phyloP scores from a whole-genome alignment of 257 asterid species.

The Linaria vulgaris region DNA sequence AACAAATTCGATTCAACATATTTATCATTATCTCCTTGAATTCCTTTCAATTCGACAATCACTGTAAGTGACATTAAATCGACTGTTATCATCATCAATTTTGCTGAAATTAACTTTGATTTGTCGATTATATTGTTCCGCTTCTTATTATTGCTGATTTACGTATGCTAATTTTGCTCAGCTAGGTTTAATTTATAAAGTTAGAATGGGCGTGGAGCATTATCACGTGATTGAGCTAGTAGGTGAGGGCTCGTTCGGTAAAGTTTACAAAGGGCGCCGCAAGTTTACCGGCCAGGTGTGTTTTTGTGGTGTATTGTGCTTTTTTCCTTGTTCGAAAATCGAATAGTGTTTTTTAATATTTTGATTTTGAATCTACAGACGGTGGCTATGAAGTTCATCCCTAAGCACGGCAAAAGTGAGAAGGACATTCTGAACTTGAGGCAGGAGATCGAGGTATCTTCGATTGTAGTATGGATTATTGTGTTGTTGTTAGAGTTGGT shows the following conservation, averaged over 20 bases:
- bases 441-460: constrained; percentile 87
- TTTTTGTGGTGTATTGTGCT: background rate
- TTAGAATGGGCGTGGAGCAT: constrained; percentile 70
- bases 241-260: constrained; percentile 98
- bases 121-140: too few species aligned
- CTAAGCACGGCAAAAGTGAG: constrained; percentile 90
- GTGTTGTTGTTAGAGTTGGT: too few species aligned
- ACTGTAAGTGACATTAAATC: too few species aligned
- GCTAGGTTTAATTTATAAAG: too few species aligned
- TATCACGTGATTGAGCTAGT: constrained; percentile 95
- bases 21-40: too few species aligned
- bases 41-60: too few species aligned
- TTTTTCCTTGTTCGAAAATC: constrained; percentile 1
- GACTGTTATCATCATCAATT: too few species aligned
- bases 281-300: constrained; percentile 87
- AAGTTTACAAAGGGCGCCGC: constrained; percentile 96
- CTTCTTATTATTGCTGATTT: too few species aligned
- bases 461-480: background rate
- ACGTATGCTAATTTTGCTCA: too few species aligned
- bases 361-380: constrained; percentile 72
- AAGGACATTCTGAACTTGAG: constrained; percentile 86
- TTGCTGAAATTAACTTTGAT: too few species aligned
- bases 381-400: constrained; percentile 93
- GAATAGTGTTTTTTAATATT: constrained; percentile 10
- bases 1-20: too few species aligned